A percentile compares a stretch with the other conserved stretches of the same genome.
Evolutionary conservation across 805 yeast species (phyloP).

Genomic region (Tanozyma kutaoensis): DNA sequence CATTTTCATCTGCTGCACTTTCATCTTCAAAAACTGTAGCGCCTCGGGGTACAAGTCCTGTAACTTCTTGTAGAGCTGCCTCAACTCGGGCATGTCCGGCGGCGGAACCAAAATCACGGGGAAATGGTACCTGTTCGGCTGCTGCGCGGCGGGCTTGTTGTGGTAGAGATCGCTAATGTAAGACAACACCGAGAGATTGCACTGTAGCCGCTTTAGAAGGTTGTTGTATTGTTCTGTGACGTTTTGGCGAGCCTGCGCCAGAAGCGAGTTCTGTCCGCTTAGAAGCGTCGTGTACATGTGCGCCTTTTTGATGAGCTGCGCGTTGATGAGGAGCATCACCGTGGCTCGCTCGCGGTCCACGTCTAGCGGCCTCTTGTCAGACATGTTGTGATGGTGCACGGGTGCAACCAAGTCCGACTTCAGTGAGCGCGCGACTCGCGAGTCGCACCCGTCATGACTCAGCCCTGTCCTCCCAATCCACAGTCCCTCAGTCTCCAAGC

Average conservation of each 20-base stretch:
- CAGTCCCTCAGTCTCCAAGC: too few species aligned
- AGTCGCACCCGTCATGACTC: too few species aligned
- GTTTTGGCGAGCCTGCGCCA: conserved; percentile 14
- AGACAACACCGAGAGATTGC: conserved; percentile 26
- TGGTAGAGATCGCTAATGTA: conserved; percentile 26
- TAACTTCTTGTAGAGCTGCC: conserved; percentile 30
- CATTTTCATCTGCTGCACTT: conserved; percentile 24
- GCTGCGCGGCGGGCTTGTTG: conserved; percentile 13
- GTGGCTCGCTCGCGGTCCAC: conserved; percentile 28
- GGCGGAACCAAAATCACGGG: conserved; percentile 45
- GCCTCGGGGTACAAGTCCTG: conserved; percentile 44
- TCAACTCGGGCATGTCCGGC: conserved; percentile 39
- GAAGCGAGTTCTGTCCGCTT: conserved; percentile 20
- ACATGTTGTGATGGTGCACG: too few species aligned
- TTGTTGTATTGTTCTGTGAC: conserved; percentile 24
- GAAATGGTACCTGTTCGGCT: conserved; percentile 15
- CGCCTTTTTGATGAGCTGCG: conserved; percentile 29
- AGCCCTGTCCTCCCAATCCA: too few species aligned
- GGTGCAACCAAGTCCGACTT: too few species aligned
- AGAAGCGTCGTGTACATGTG: conserved; percentile 21
- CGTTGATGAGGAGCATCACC: conserved; percentile 25
- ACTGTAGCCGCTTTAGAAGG: conserved; percentile 26
- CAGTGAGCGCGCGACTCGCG: too few species aligned
- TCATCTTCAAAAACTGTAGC: conserved; percentile 22
- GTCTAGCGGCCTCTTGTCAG: not conserved